phyloP scores from a whole-genome alignment of 202 grass and related monocot genomes.

The Bolboschoenoplectus hybrid region DNA sequence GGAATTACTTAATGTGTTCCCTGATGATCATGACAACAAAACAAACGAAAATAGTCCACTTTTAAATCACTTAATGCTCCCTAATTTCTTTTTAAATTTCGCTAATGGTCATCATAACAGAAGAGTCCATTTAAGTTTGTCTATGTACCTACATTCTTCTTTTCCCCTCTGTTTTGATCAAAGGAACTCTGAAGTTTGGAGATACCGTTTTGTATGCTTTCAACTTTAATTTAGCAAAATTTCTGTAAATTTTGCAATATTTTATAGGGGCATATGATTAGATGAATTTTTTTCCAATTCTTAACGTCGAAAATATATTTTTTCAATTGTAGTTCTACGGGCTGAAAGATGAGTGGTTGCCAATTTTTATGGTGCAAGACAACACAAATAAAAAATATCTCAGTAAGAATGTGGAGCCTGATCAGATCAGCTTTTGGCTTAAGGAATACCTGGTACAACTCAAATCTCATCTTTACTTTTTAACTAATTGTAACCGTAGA shows the following conservation, averaged over 20 bases:
- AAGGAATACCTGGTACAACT: constrained; percentile 77
- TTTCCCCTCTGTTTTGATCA: neutral
- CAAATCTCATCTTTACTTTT: constrained; percentile 36
- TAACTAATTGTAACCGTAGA: neutral
- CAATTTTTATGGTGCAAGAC: constrained; percentile 70
- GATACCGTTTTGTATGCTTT: neutral
- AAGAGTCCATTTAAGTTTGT: neutral
- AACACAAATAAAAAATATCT: constrained; percentile 64
- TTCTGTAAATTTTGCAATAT: neutral
- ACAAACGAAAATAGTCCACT: neutral
- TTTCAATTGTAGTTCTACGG: constrained; percentile 72
- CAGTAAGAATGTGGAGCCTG: constrained; percentile 62
- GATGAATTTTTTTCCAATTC: neutral
- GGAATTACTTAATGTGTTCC: neutral
- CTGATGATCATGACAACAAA: neutral
- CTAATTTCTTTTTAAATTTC: neutral
- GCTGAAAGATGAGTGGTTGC: constrained; percentile 64
- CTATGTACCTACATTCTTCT: neutral
- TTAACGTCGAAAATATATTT: constrained; percentile 23
- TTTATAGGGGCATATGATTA: neutral
- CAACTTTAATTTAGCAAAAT: neutral
- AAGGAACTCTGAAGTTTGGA: neutral
- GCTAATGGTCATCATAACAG: neutral
- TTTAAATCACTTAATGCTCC: neutral
- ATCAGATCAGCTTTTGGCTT: constrained; percentile 76